A percentile compares a stretch with the other conserved stretches of the same genome.
phyloP scores from a whole-genome alignment of 129 eudicot species.

The Lonicera japonica region DNA sequence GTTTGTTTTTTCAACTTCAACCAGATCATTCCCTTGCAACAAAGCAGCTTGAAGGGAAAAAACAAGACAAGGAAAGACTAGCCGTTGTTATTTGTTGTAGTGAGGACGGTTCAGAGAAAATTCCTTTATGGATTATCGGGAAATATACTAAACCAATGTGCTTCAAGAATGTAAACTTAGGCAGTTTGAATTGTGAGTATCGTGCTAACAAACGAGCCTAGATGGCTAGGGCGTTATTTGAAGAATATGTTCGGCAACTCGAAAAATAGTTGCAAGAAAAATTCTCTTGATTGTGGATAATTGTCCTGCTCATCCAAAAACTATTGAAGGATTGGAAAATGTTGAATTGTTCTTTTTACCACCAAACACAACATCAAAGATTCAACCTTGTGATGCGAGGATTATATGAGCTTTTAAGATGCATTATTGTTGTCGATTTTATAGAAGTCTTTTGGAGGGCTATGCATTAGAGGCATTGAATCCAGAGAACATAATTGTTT shows the following conservation, averaged over 20 bases:
- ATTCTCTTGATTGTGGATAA: slow-evolving; percentile 7
- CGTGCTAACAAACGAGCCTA: slow-evolving; percentile 23
- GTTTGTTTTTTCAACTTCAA: neutral
- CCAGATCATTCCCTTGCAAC: neutral
- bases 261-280: slow-evolving; percentile 1
- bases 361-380: slow-evolving; percentile 19
- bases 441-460: slow-evolving; percentile 10
- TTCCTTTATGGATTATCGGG: slow-evolving; percentile 13
- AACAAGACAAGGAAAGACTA: slow-evolving; percentile 6
- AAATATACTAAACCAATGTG: slow-evolving; percentile 12
- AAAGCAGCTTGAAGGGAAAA: neutral
- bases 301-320: too few species aligned
- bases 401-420: slow-evolving; percentile 9
- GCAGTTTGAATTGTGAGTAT: slow-evolving; percentile 13
- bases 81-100: slow-evolving; percentile 12
- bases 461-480: neutral
- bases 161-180: slow-evolving; percentile 18
- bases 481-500: neutral
- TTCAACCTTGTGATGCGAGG: slow-evolving; percentile 21
- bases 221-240: slow-evolving; percentile 14
- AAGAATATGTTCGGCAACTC: slow-evolving; percentile 5
- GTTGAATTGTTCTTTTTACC: slow-evolving; percentile 8
- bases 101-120: slow-evolving; percentile 4
- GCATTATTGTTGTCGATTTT: slow-evolving; percentile 6
- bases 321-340: slow-evolving; percentile 1